These are phyloP conservation scores for Pythium aristosporum DNA, from an alignment of 352 stramenopile genomes.

Conservation along the genomic window DNA sequence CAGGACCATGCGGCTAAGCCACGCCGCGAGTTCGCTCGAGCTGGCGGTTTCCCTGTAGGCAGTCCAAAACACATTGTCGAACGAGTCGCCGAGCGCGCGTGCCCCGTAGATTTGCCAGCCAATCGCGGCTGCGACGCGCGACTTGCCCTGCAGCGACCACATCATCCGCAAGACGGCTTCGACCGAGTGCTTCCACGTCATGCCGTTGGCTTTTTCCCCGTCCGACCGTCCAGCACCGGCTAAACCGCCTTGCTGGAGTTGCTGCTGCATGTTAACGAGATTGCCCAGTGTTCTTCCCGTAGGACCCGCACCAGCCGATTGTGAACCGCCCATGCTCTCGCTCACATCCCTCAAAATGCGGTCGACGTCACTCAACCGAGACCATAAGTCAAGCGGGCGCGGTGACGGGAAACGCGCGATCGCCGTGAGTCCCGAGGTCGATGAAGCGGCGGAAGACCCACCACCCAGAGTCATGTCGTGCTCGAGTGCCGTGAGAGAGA, in stretches of 20 bases:
- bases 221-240: constrained; percentile 1
- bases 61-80: constrained; percentile 46
- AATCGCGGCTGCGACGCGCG: constrained; percentile 39
- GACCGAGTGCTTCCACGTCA: constrained; percentile 57
- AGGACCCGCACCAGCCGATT: background rate
- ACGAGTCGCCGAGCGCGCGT: constrained; percentile 43
- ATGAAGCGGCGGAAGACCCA: background rate
- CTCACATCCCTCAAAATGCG: constrained; percentile 13
- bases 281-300: constrained; percentile 21
- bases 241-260: constrained; percentile 20
- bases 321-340: constrained; percentile 9
- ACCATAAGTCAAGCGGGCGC: constrained; percentile 26
- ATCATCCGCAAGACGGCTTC: constrained; percentile 57
- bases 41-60: constrained; percentile 60
- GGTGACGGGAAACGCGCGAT: constrained; percentile 21
- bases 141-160: constrained; percentile 68
- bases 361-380: constrained; percentile 18
- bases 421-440: background rate
- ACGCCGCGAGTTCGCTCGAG: constrained; percentile 45
- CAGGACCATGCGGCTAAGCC: constrained; percentile 49
- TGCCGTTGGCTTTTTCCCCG: constrained; percentile 28
- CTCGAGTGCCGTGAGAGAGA: constrained; percentile 49
- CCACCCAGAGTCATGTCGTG: constrained; percentile 41
- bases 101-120: constrained; percentile 57
- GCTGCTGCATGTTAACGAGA: constrained; percentile 26